Conservation (phyloP, 306 rosid genomes). For the Gynostemma pentaphyllum region DNA sequence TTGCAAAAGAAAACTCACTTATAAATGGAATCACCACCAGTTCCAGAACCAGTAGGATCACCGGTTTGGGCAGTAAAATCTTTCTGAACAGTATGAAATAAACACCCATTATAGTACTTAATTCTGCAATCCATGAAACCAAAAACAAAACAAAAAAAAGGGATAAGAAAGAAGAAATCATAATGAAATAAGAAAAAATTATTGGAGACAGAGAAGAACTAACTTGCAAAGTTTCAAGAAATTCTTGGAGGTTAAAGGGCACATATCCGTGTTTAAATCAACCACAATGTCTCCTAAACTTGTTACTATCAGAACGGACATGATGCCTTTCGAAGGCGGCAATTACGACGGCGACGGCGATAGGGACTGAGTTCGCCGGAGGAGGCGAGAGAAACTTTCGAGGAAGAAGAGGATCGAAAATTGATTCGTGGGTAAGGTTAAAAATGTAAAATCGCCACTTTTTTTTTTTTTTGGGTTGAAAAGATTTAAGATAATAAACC, state of each 20-base stretch:
- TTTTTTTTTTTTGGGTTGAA: no score
- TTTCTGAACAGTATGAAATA: conserved; percentile 80
- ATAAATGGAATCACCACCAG: conserved; percentile 70
- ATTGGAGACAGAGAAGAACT: conserved; percentile 7
- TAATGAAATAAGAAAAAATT: background rate
- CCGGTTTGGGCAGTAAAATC: conserved; percentile 96
- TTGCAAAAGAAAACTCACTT: conserved; percentile 30
- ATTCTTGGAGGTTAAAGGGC: conserved; percentile 81
- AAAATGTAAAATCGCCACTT: no score
- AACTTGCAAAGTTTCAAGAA: conserved; percentile 92
- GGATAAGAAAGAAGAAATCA: background rate
- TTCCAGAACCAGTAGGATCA: conserved; percentile 75
- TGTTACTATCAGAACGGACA: conserved; percentile 85
- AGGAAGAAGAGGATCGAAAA: no score
- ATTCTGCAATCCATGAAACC: conserved; percentile 36
- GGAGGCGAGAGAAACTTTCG: no score
- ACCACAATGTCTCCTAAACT: conserved; percentile 79
- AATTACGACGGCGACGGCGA: no score
- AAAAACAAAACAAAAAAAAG: no score
- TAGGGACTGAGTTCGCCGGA: no score
- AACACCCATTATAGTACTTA: conserved; percentile 76
- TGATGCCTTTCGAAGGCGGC: conserved; percentile 13
- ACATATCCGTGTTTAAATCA: conserved; percentile 57
- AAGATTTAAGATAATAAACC: no score
- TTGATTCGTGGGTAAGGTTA: no score